Conservation (phyloP, 148 eudicot genomes). For the Camellia sinensis region DNA sequence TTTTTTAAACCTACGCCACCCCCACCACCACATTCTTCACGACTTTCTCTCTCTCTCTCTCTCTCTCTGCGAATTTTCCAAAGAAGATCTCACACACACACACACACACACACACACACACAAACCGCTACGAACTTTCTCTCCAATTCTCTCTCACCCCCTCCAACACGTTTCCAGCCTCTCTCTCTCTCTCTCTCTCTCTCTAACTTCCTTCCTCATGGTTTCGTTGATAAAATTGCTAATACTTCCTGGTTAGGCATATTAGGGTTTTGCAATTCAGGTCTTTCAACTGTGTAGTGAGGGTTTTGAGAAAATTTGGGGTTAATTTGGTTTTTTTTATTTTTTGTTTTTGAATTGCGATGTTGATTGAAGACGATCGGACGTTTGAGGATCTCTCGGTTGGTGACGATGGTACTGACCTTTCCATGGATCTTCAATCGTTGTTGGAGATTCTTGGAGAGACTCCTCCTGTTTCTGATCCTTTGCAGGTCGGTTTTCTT, state of each 20-base stretch:
- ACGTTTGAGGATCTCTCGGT: slow-evolving; percentile 10
- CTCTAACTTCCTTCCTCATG: background rate
- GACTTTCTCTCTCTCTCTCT: slow-evolving; percentile 4
- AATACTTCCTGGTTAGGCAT: background rate
- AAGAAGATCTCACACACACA: too few species aligned
- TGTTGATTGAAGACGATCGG: slow-evolving; percentile 32
- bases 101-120: background rate
- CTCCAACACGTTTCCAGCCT: background rate
- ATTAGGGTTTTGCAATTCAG: background rate
- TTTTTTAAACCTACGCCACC: background rate
- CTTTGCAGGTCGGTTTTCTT: slow-evolving; percentile 28
- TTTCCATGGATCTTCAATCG: slow-evolving; percentile 36
- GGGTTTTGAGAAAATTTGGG: background rate
- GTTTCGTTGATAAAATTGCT: background rate
- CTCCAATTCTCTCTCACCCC: background rate
- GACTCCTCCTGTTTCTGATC: slow-evolving; percentile 7
- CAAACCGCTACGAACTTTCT: slow-evolving; percentile 31
- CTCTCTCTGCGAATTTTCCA: background rate
- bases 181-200: background rate
- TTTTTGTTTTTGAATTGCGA: slow-evolving; percentile 5
- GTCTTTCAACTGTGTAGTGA: background rate
- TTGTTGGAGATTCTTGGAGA: slow-evolving; percentile 35
- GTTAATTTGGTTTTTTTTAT: background rate
- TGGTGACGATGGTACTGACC: slow-evolving; percentile 10
- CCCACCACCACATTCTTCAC: slow-evolving; percentile 10